Evolutionary conservation across 805 yeast species (phyloP), one percentile per base, ranked within the genome.

Genomic region (Ogataea sp.): DNA sequence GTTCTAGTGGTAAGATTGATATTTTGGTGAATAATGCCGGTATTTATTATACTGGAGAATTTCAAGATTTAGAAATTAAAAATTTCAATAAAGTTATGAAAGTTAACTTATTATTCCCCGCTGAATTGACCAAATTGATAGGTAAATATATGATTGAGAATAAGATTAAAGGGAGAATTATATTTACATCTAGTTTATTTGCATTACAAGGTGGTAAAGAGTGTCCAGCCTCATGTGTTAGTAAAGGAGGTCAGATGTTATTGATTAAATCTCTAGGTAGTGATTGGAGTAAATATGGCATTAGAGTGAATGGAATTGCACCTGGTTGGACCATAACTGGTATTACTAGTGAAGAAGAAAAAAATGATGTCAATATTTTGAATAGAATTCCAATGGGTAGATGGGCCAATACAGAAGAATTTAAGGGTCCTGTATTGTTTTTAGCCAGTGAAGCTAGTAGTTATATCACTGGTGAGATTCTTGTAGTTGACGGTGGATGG

Each of bases 401-500:
- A 50, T 68, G 70, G 70, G 73, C 74, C 14, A 41, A 45, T 2
- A 61, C 67, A 2, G 69, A 62, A 7, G 78, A 72, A 46, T 68
- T 71, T 48, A 68, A 61, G 49, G 77, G 70, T 1, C 62, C 67
- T 3, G 40, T 38, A 15, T 62, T 67, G 25, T 68, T 66, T 55
- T 58, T 75, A 43, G 71, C 75, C 21, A 62, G 73, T 24, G 65
- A 61, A 35, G 80, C 79, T 9, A 58, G 73, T 32, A 65, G 69
- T 36, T 75, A 65, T 53, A 66, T 75, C 36, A 63, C 68, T 41
- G 81, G 81, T 31, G 69, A 73, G 38, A 68, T 67, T 43, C 45
- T 75, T 33, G 54, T 60, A 42, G 78, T 75, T 35, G 80, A 75
- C 47, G 80, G 80, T 40, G 80, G 80, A 28, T 75, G 68, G 67